A percentile compares a stretch with the other conserved stretches of the same genome.
phyloP scores from a whole-genome alignment of 2,329 filamentous ascomycete species.

The Pezizomycotina sp. region DNA sequence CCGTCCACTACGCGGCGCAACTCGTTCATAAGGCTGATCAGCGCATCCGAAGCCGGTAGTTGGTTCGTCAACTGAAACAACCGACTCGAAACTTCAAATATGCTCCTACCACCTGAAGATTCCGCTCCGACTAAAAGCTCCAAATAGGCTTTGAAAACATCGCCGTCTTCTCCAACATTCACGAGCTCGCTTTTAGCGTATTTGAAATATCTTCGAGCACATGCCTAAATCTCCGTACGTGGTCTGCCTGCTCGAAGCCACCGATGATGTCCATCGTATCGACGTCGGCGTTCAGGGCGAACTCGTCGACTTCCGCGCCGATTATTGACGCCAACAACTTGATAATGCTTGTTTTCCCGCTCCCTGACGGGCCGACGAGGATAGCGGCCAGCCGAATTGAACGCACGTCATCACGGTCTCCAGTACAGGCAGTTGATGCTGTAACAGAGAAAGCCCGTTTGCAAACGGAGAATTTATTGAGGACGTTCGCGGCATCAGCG shows the following conservation, averaged over 20 bases:
- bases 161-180: too few relatives aligned
- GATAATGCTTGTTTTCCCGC: slow-evolving; percentile 70
- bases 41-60: too few relatives aligned
- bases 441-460: slow-evolving; percentile 21
- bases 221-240: too few relatives aligned
- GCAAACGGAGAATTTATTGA: slow-evolving; percentile 28
- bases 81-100: too few relatives aligned
- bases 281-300: slow-evolving; percentile 84
- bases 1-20: too few relatives aligned
- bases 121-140: too few relatives aligned
- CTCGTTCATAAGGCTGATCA: too few relatives aligned
- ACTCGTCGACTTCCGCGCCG: slow-evolving; percentile 61
- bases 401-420: slow-evolving; percentile 80
- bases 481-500: slow-evolving; percentile 45
- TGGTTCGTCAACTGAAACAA: too few relatives aligned
- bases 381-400: slow-evolving; percentile 74
- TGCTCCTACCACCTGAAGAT: too few relatives aligned
- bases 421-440: slow-evolving; percentile 47
- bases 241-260: slow-evolving; percentile 88
- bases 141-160: too few relatives aligned
- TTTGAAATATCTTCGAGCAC: too few relatives aligned
- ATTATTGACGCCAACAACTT: slow-evolving; percentile 62
- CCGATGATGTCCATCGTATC: slow-evolving; percentile 96
- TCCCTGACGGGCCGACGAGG: slow-evolving; percentile 67
- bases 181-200: too few relatives aligned